phyloP scores from a whole-genome alignment of 768 basidiomycete species.

The Leccinellum albellum region DNA sequence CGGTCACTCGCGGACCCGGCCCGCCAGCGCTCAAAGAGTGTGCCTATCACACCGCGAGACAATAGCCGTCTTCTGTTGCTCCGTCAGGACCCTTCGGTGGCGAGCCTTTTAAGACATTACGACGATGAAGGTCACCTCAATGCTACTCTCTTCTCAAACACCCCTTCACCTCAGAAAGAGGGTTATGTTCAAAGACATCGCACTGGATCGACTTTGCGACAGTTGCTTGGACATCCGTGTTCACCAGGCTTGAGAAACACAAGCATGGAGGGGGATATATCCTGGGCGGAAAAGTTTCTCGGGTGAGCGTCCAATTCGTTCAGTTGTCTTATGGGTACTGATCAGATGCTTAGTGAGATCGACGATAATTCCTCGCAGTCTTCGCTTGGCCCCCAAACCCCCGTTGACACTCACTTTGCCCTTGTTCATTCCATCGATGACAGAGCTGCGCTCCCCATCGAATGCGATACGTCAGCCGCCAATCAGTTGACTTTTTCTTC shows the following conservation, averaged over 20 bases:
- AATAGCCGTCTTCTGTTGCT: constrained; percentile 54
- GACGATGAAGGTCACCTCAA: constrained; percentile 68
- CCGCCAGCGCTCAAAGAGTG: constrained; percentile 30
- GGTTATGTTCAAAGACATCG: constrained; percentile 55
- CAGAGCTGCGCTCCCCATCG: constrained; percentile 41
- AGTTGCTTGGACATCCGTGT: constrained; percentile 59
- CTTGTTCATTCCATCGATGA: constrained; percentile 36
- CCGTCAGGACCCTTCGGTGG: constrained; percentile 76
- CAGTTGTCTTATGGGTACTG: constrained; percentile 1
- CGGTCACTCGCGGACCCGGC: constrained; percentile 27
- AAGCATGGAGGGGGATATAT: constrained; percentile 70
- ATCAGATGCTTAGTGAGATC: constrained; percentile 38
- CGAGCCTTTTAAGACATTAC: constrained; percentile 67
- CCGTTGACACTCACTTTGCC: constrained; percentile 38
- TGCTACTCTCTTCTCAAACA: constrained; percentile 61
- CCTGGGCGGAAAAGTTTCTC: constrained; percentile 77
- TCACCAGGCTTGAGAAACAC: constrained; percentile 28
- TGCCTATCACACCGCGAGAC: constrained; percentile 41
- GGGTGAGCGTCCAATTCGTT: constrained; percentile 40
- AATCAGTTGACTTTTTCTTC: constrained; percentile 54
- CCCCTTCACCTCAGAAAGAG: constrained; percentile 33
- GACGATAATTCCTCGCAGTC: constrained; percentile 40
- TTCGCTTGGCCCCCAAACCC: constrained; percentile 53
- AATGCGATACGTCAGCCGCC: constrained; percentile 41
- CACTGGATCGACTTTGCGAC: constrained; percentile 69